Evolutionary conservation across 2,329 filamentous ascomycete genomes (phyloP).

Genomic region (Corynespora cassiicola): DNA sequence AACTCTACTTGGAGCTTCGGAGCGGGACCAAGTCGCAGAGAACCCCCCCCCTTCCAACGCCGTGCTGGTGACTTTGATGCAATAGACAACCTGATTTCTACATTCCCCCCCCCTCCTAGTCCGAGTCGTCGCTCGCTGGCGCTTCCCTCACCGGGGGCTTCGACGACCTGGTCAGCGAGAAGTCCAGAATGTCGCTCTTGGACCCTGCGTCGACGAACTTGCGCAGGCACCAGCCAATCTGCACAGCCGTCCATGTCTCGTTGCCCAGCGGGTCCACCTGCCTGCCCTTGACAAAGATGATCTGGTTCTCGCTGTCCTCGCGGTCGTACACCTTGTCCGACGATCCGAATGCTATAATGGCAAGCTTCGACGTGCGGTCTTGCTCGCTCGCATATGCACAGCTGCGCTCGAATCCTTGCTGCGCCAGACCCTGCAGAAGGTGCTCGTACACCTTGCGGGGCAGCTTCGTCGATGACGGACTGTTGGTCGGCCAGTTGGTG

Average conservation of each 20-base stretch:
- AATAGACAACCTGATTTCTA: no score
- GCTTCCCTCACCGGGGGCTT: conserved; percentile 47
- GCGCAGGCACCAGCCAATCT: conserved; percentile 53
- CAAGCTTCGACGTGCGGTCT: conserved; percentile 44
- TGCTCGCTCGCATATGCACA: conserved; percentile 32
- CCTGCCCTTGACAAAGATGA: conserved; percentile 54
- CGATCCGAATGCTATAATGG: conserved; percentile 54
- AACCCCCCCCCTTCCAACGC: no score
- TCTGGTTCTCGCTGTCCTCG: conserved; percentile 54
- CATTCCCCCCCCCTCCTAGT: conserved; percentile 21
- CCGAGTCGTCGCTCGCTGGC: conserved; percentile 39
- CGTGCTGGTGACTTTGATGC: no score
- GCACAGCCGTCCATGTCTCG: conserved; percentile 48
- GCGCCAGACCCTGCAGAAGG: conserved; percentile 49
- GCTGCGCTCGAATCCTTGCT: conserved; percentile 44
- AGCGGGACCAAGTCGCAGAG: no score
- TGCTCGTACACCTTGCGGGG: conserved; percentile 54
- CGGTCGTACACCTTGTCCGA: conserved; percentile 56
- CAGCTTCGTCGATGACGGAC: conserved; percentile 46
- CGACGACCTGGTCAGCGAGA: conserved; percentile 44
- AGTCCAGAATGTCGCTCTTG: conserved; percentile 54
- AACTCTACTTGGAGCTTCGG: no score
- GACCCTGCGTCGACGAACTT: conserved; percentile 53
- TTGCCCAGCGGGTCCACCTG: conserved; percentile 51
- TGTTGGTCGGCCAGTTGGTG: conserved; percentile 56